These are phyloP conservation scores for Cutaneotrichosporon arboriforme DNA, from an alignment of 1,284 basidiomycete genomes.

Conservation along the genomic window DNA sequence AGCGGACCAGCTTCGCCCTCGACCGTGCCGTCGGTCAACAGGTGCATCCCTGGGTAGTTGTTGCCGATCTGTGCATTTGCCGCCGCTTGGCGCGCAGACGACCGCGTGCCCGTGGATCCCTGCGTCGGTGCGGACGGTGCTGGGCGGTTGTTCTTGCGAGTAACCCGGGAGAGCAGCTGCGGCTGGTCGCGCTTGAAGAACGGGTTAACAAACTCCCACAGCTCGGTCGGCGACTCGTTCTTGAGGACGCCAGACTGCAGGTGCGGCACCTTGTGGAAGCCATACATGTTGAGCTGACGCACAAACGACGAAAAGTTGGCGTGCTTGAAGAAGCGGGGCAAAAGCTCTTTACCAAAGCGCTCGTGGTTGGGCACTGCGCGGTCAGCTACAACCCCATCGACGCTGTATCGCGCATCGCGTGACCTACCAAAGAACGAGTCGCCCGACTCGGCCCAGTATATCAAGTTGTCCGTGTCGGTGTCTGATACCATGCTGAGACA, in stretches of 20 bases:
- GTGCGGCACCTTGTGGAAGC: slow-evolving; percentile 92
- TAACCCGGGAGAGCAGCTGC: slow-evolving; percentile 82
- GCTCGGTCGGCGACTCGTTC: slow-evolving; percentile 73
- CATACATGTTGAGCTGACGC: slow-evolving; percentile 96
- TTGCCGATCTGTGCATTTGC: slow-evolving; percentile 10
- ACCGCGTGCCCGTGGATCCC: slow-evolving; percentile 24
- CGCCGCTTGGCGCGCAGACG: slow-evolving; percentile 29
- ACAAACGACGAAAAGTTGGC: slow-evolving; percentile 91
- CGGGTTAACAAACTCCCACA: slow-evolving; percentile 89
- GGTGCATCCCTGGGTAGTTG: slow-evolving; percentile 21
- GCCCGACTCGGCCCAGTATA: slow-evolving; percentile 82
- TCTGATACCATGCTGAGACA: slow-evolving; percentile 82
- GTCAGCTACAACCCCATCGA: slow-evolving; percentile 11
- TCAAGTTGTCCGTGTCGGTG: slow-evolving; percentile 70
- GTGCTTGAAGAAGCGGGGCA: slow-evolving; percentile 95
- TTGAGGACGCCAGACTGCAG: slow-evolving; percentile 88
- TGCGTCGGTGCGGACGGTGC: slow-evolving; percentile 17
- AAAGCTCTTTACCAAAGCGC: slow-evolving; percentile 80
- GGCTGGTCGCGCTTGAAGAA: slow-evolving; percentile 86
- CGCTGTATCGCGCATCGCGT: no score
- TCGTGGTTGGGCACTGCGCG: slow-evolving; percentile 85
- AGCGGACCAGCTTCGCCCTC: slow-evolving; percentile 35
- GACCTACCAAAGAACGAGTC: slow-evolving; percentile 91
- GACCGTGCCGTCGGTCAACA: slow-evolving; percentile 43
- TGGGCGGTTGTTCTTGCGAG: slow-evolving; percentile 60